phyloP scores from a whole-genome alignment of 345 rosid species.

The Ceriops tagal region DNA sequence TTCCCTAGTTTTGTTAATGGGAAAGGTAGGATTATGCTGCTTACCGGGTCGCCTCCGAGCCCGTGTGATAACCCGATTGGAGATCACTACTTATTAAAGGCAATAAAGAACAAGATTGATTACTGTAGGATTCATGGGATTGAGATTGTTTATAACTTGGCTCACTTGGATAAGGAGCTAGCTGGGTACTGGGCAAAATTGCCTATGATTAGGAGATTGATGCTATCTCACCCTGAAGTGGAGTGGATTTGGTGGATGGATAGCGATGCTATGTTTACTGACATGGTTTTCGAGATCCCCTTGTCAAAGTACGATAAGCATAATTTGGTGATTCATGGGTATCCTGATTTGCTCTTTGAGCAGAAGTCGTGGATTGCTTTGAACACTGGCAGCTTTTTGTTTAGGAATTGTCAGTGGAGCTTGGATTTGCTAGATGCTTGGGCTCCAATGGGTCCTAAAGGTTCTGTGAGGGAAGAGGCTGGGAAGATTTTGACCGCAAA shows the following conservation, averaged over 20 bases:
- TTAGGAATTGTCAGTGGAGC: slow-evolving; percentile 92
- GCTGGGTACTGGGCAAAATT: slow-evolving; percentile 97
- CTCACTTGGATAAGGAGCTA: slow-evolving; percentile 85
- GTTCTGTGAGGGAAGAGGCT: slow-evolving; percentile 76
- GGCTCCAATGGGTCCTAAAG: slow-evolving; percentile 99
- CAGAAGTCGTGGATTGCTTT: slow-evolving; percentile 93
- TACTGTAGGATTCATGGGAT: slow-evolving; percentile 96
- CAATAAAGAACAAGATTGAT: slow-evolving; percentile 89
- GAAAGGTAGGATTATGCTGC: slow-evolving; percentile 64
- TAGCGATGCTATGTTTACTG: slow-evolving; percentile 93
- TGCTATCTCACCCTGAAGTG: slow-evolving; percentile 87
- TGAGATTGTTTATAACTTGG: slow-evolving; percentile 94
- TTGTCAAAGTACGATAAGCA: slow-evolving; percentile 53
- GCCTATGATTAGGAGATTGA: slow-evolving; percentile 79
- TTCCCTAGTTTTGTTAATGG: slow-evolving; percentile 65
- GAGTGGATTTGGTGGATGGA: slow-evolving; percentile 99
- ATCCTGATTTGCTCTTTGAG: slow-evolving; percentile 76
- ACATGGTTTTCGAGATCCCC: slow-evolving; percentile 87
- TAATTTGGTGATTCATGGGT: slow-evolving; percentile 86
- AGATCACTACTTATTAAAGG: slow-evolving; percentile 80
- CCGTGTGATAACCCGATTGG: slow-evolving; percentile 95
- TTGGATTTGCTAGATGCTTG: slow-evolving; percentile 90
- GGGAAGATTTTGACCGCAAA: slow-evolving; percentile 82
- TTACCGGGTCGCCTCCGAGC: slow-evolving; percentile 83
- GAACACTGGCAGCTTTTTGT: slow-evolving; percentile 91